phyloP scores from a whole-genome alignment of 2,329 filamentous ascomycete genomes.

The Fonsecaea pedrosoi region DNA sequence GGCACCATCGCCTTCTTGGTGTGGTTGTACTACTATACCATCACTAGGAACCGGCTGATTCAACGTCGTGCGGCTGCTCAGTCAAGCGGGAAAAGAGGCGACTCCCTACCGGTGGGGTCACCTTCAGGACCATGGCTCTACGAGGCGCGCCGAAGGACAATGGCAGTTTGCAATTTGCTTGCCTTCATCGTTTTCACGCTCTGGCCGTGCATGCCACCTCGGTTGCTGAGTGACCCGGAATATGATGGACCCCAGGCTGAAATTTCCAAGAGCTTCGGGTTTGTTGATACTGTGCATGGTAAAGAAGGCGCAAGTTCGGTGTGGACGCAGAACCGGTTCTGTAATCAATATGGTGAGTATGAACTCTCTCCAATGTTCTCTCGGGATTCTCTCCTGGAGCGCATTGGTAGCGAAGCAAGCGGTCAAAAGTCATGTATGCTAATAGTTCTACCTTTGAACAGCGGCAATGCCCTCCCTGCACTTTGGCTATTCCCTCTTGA shows the following conservation, averaged over 20 bases:
- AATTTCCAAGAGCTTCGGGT: slow-evolving; percentile 66
- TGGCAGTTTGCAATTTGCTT: slow-evolving; percentile 65
- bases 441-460: slow-evolving; percentile 44
- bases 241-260: slow-evolving; percentile 63
- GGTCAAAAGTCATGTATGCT: slow-evolving; percentile 13
- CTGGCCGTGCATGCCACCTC: slow-evolving; percentile 68
- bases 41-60: slow-evolving; percentile 61
- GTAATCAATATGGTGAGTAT: slow-evolving; percentile 71
- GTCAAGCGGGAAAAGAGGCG: slow-evolving; percentile 14
- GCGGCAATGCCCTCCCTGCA: slow-evolving; percentile 76
- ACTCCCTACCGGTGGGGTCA: slow-evolving; percentile 47
- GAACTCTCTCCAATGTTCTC: neutral
- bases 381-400: neutral
- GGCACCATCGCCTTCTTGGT: slow-evolving; percentile 74
- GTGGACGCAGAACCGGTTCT: slow-evolving; percentile 75
- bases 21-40: slow-evolving; percentile 73
- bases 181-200: slow-evolving; percentile 66
- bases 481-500: slow-evolving; percentile 76
- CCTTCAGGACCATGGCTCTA: slow-evolving; percentile 61
- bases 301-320: slow-evolving; percentile 68
- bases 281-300: slow-evolving; percentile 66
- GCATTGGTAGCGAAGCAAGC: neutral
- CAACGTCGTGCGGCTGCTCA: slow-evolving; percentile 50
- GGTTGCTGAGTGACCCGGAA: slow-evolving; percentile 60
- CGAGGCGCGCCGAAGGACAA: slow-evolving; percentile 61